These are phyloP conservation scores for Ustilaginoidea virens DNA, from an alignment of 2,329 filamentous ascomycete species.

Conservation along the genomic window DNA sequence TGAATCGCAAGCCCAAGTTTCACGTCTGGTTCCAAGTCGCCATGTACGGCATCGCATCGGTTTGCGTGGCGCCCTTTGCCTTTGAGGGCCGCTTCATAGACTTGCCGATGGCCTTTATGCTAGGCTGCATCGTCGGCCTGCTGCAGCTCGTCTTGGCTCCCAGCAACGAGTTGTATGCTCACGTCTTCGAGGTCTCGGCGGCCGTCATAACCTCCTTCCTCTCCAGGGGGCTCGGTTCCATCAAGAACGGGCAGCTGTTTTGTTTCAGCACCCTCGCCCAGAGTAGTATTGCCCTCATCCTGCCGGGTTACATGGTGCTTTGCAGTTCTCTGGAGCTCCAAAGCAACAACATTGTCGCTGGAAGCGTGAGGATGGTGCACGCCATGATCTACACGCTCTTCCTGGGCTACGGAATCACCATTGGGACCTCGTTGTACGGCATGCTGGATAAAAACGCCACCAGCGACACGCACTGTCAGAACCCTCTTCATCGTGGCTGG, in stretches of 20 bases:
- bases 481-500: constrained; percentile 27
- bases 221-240: constrained; percentile 53
- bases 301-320: constrained; percentile 41
- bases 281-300: constrained; percentile 59
- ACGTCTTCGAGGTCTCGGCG: constrained; percentile 36
- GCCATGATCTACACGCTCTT: constrained; percentile 63
- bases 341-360: constrained; percentile 53
- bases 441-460: constrained; percentile 42
- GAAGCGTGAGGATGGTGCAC: constrained; percentile 61
- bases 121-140: constrained; percentile 59
- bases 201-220: constrained; percentile 53
- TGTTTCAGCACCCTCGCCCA: constrained; percentile 60
- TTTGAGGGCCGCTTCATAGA: constrained; percentile 67
- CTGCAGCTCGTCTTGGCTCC: constrained; percentile 64
- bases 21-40: constrained; percentile 40
- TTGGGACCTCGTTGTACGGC: constrained; percentile 51
- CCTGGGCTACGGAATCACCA: constrained; percentile 58
- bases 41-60: constrained; percentile 62
- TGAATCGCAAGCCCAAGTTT: constrained; percentile 29
- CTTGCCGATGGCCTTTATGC: constrained; percentile 58
- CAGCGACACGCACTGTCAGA: constrained; percentile 23
- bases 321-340: constrained; percentile 48
- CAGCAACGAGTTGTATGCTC: constrained; percentile 52
- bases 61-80: constrained; percentile 63
- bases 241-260: constrained; percentile 40